These are phyloP conservation scores for Nemania sp. DNA, from an alignment of 2,329 filamentous ascomycete species.

Conservation along the genomic window DNA sequence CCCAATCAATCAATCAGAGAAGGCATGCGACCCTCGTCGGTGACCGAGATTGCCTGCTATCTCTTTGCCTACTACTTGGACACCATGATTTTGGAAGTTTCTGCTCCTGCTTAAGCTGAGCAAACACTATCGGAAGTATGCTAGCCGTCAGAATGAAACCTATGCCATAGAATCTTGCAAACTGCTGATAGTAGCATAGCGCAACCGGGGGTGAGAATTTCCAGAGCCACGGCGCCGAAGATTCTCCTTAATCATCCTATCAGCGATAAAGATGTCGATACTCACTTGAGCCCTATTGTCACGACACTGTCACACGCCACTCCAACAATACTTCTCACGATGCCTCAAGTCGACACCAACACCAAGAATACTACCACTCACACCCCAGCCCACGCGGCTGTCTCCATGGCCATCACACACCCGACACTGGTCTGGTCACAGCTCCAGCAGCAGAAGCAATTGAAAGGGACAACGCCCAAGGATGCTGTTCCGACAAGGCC, in stretches of 20 bases:
- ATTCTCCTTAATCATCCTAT: neutral
- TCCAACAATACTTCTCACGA: neutral
- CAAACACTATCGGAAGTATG: too few relatives aligned
- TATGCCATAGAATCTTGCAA: too few relatives aligned
- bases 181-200: too few relatives aligned
- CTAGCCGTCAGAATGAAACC: too few relatives aligned
- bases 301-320: neutral
- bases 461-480: neutral
- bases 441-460: constrained; percentile 29
- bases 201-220: too few relatives aligned
- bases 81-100: too few relatives aligned
- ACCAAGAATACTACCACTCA: neutral
- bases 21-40: too few relatives aligned
- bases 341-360: neutral
- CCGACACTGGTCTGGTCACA: constrained; percentile 31
- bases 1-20: too few relatives aligned
- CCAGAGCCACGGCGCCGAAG: too few relatives aligned
- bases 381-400: constrained; percentile 24
- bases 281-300: neutral
- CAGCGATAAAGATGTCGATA: neutral
- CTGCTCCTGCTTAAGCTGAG: too few relatives aligned
- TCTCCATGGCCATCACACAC: constrained; percentile 31
- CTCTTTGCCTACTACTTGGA: too few relatives aligned
- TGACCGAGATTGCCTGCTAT: too few relatives aligned
- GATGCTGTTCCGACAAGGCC: neutral